Base-by-base conservation (phyloP, 495 filamentous ascomycete genomes). In the Trichoderma parareesei region DNA sequence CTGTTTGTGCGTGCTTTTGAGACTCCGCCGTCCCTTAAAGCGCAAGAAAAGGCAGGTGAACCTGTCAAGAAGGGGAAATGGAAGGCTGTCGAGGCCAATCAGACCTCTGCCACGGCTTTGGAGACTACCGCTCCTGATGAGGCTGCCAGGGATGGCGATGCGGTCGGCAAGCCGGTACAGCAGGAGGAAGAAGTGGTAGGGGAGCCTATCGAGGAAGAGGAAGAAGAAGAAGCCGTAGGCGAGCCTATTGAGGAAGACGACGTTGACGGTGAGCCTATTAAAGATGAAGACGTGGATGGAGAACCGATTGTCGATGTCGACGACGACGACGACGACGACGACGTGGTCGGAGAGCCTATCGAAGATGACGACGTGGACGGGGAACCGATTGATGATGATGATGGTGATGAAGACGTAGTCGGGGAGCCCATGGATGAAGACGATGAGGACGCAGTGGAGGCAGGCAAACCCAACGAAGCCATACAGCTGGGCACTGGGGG, bases 1-100 rank as follows among this genome's bases (percentile, higher is more conserved):
- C 78, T 85, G 62, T 92, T 98, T 68, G 82, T 82, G 46, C 71
- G 82, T 59, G 83, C 84, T 8, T 97, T 98, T 67, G 83, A 87
- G 46, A 88, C 89, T 65, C 89, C 90, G 48, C 89, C 90, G 5
- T 73, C 86, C 20, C 83, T 83, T 3, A 78, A 77, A 62, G 77
- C 78, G 55, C 77, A 83, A 65, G 75, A 80, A 67, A 73, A 70
- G 59, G 69, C 73, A 44, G 77, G 75, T 33, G 85, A 81, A 57
- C 78, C 78, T 16, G 79, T 77, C 41, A 87, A 78, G 68, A 87
- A 84, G 71, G 83, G 81, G 64, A 87, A 82, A 64, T 92, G 89
- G 88, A 93, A 89, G 42, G 74, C 73, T 42, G 78, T 59, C 46
- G 73, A 74, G 41, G 65, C 61, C 7, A 69, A 69, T 55, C 71